phyloP scores from a whole-genome alignment of 495 filamentous ascomycete species.

The Aspergillus ostianus region DNA sequence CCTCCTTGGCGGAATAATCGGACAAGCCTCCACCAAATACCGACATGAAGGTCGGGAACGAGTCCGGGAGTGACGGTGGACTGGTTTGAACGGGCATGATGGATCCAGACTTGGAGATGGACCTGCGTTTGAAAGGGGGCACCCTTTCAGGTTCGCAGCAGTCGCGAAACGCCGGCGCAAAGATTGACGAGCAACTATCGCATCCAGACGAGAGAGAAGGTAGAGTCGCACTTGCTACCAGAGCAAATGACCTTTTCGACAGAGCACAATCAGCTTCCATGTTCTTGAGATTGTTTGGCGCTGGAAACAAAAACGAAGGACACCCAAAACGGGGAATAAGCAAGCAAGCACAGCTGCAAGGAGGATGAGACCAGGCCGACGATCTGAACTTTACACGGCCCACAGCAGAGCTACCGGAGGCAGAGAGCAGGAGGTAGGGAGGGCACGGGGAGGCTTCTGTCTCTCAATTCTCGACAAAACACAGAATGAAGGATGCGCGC shows the following conservation, averaged over 20 bases:
- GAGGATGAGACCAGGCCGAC: slow-evolving; percentile 26
- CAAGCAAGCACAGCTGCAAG: slow-evolving; percentile 26
- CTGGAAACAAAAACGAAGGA: not conserved
- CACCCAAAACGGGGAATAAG: slow-evolving; percentile 7
- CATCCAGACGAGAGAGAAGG: slow-evolving; percentile 25
- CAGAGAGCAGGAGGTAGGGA: slow-evolving; percentile 1
- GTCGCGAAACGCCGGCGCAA: slow-evolving; percentile 18
- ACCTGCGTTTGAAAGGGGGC: slow-evolving; percentile 31
- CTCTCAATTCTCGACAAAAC: not conserved
- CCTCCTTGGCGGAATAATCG: slow-evolving; percentile 30
- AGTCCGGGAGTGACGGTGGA: slow-evolving; percentile 52
- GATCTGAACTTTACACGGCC: slow-evolving; percentile 18
- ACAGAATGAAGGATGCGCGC: slow-evolving; percentile 7
- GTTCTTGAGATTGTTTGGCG: slow-evolving; percentile 12
- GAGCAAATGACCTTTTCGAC: slow-evolving; percentile 45
- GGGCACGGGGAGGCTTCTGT: slow-evolving; percentile 11
- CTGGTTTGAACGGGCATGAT: slow-evolving; percentile 50
- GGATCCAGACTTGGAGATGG: slow-evolving; percentile 20
- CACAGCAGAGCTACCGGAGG: slow-evolving; percentile 20
- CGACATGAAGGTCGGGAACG: slow-evolving; percentile 72
- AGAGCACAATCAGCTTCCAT: slow-evolving; percentile 34
- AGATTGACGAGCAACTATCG: slow-evolving; percentile 18
- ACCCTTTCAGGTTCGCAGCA: slow-evolving; percentile 26
- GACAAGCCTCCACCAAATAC: slow-evolving; percentile 52
- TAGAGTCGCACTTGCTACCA: slow-evolving; percentile 40